Conservation (phyloP, 1,284 basidiomycete genomes). For the Ganoderma meredithae region DNA sequence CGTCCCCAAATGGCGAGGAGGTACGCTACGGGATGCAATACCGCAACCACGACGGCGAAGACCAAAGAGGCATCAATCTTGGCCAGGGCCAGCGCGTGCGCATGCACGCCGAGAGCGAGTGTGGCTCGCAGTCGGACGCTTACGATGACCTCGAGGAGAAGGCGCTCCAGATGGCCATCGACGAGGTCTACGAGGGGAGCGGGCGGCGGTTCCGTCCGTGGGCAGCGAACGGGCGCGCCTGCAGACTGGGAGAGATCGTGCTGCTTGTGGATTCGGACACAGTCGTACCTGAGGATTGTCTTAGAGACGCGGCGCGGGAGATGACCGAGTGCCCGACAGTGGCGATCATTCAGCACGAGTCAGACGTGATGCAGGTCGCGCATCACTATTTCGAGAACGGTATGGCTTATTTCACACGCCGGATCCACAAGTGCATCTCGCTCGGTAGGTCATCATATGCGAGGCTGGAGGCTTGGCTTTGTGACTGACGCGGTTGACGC, state of each 20-base stretch:
- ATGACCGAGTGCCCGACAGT: constrained; percentile 59
- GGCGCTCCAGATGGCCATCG: constrained; percentile 49
- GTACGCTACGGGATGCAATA: constrained; percentile 45
- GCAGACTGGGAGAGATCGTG: constrained; percentile 52
- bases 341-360: constrained; percentile 60
- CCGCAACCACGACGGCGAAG: constrained; percentile 44
- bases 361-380: constrained; percentile 63
- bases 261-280: constrained; percentile 63
- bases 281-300: constrained; percentile 64
- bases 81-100: constrained; percentile 32
- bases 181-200: constrained; percentile 50
- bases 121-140: constrained; percentile 31
- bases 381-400: constrained; percentile 67
- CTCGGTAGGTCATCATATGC: constrained; percentile 36
- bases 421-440: constrained; percentile 54
- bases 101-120: background rate
- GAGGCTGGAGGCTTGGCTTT: background rate
- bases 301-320: constrained; percentile 65
- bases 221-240: constrained; percentile 50
- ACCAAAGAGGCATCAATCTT: constrained; percentile 38
- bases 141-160: constrained; percentile 48
- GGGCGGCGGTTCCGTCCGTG: constrained; percentile 47
- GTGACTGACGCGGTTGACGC: background rate
- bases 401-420: constrained; percentile 61
- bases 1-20: constrained; percentile 31